phyloP scores from a whole-genome alignment of 208 protist genomes.

The Wallacemonas rigidus region DNA sequence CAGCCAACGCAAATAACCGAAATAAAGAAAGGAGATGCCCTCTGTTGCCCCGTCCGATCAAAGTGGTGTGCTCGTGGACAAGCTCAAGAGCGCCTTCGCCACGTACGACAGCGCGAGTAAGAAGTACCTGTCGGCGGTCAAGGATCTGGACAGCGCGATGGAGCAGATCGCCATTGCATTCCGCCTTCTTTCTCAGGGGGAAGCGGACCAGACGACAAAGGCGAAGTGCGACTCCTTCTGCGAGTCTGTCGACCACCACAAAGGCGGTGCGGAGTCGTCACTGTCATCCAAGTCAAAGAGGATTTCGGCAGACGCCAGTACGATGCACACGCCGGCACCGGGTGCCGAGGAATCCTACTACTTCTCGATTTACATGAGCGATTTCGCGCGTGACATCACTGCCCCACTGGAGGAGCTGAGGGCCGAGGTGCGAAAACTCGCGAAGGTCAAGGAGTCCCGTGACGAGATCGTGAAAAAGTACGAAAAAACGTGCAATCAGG shows the following conservation, averaged over 20 bases:
- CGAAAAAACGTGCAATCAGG: constrained; percentile 32
- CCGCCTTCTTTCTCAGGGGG: constrained; percentile 53
- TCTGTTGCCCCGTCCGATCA: constrained; percentile 26
- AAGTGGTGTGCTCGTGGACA: constrained; percentile 32
- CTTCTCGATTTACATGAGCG: constrained; percentile 55
- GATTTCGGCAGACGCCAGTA: background rate
- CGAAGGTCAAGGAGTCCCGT: constrained; percentile 24
- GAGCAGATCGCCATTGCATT: constrained; percentile 59
- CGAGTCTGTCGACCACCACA: constrained; percentile 43
- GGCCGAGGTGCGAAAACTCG: constrained; percentile 16
- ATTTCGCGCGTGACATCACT: constrained; percentile 50
- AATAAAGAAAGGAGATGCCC: constrained; percentile 4
- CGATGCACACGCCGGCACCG: constrained; percentile 7
- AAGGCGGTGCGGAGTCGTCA: constrained; percentile 14
- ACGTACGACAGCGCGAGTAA: constrained; percentile 54
- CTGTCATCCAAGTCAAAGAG: background rate
- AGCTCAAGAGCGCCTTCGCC: constrained; percentile 54
- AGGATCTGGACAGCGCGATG: constrained; percentile 46
- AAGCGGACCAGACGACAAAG: constrained; percentile 24
- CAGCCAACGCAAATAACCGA: too few relatives aligned
- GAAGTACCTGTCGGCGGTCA: constrained; percentile 63
- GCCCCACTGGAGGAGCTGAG: constrained; percentile 36
- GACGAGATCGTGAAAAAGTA: constrained; percentile 40
- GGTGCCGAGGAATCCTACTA: constrained; percentile 26
- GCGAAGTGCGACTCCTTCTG: constrained; percentile 39